Base-by-base conservation (phyloP, 805 yeast genomes). In the Candida khao-thaluensis region DNA sequence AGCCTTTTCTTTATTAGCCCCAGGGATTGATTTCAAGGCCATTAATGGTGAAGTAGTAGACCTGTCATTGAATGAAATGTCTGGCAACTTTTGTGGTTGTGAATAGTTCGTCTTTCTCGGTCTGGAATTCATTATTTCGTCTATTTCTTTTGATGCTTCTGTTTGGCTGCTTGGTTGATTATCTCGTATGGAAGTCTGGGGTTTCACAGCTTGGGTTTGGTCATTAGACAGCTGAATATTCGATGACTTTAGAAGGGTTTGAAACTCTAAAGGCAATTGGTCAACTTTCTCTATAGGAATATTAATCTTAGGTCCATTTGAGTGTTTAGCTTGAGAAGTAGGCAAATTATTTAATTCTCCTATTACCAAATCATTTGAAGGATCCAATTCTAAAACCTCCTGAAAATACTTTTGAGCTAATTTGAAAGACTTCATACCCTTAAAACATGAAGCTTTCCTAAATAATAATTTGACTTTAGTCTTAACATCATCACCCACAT, bases 391-490 rank as follows among this genome's bases (percentile, higher is more conserved):
- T 18, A 76, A 47, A 0, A 74, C 79, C 9, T 53, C 42, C 11
- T 57, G 41, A 30, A 71, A 66, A 12, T 61, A 51, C 2, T 34
- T 31, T 4, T 43, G 43, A 0, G 76, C 66, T 4, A 57, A 49
- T 2, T 40, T 39, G 3, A 46, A 33, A 4, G 54, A 47, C 2
- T 51, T 48, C 28, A 66, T 43, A 1, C 62, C 60, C 9, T 57
- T 50, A 30, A 62, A 52, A 0, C 78, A 76, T 0, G 64, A 23
- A 0, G 79, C 76, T 41, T 66, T 60, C 35, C 89, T 66, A 64
- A 72, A 82, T 2, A 68, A 50, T 0, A 82, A 57, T 52, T 82
- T 82, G 2, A 70, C 57, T 26, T 51, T 47, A 0, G 75, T 63
- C 27, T 62, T 64, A 3, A 12, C 6, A 0, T 28, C 23, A 10